Conservation (phyloP, 345 rosid species). For the Stellera chamaejasme region DNA sequence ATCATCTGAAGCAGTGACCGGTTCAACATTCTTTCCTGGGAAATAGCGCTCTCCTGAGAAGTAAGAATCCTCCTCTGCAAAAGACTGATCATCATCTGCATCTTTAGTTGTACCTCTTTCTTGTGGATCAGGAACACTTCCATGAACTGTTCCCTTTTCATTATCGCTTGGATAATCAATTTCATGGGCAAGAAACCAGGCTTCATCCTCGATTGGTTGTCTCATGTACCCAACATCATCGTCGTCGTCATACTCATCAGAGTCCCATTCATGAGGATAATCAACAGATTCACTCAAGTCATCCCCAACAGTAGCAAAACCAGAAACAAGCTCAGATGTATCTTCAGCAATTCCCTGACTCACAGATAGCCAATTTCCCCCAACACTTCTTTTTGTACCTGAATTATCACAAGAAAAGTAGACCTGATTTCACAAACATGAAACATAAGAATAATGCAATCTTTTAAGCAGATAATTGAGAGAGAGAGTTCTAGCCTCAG, state of each 20-base stretch:
- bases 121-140: conserved; percentile 78
- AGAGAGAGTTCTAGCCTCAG: too few species aligned
- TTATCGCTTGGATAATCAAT: conserved; percentile 98
- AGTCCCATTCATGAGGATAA: conserved; percentile 95
- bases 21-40: conserved; percentile 56
- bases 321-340: conserved; percentile 93
- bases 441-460: neutral
- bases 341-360: conserved; percentile 98
- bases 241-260: conserved; percentile 97
- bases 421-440: conserved; percentile 3
- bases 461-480: neutral
- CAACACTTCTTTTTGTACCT: conserved; percentile 81
- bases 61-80: conserved; percentile 91
- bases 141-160: conserved; percentile 80
- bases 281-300: conserved; percentile 92
- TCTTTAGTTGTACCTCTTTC: conserved; percentile 72
- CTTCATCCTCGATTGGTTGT: conserved; percentile 97
- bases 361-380: conserved; percentile 96
- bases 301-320: conserved; percentile 96
- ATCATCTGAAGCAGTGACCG: conserved; percentile 61
- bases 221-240: conserved; percentile 96
- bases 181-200: conserved; percentile 99
- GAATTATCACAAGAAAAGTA: conserved; percentile 17
- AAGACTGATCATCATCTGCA: conserved; percentile 88
- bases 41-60: conserved; percentile 82